phyloP scores from a whole-genome alignment of 805 yeast species.

The Kodamaea kaohsiungensis region DNA sequence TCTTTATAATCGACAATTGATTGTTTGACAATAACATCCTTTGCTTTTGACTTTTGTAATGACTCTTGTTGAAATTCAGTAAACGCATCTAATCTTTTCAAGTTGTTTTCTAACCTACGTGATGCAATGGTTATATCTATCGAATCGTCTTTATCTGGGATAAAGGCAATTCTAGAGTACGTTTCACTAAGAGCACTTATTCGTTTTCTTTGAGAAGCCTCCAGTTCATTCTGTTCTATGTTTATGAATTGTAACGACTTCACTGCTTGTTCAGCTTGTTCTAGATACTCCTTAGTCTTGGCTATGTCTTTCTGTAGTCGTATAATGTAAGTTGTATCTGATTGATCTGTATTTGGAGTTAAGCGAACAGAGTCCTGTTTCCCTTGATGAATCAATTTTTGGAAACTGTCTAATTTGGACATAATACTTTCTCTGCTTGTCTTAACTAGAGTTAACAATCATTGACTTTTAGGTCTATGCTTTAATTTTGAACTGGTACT shows the following conservation, averaged over 20 bases:
- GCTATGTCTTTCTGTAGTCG: constrained; percentile 4
- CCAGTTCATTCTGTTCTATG: neutral
- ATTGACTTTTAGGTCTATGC: too few species aligned
- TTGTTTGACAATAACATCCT: neutral
- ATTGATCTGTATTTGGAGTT: too few species aligned
- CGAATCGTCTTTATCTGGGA: constrained; percentile 30
- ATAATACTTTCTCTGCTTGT: neutral
- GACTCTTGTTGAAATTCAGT: neutral
- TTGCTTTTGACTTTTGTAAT: neutral
- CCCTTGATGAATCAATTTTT: neutral
- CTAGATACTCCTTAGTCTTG: constrained; percentile 14
- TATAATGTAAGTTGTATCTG: constrained; percentile 1
- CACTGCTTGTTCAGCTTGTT: constrained; percentile 25
- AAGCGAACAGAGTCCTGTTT: neutral
- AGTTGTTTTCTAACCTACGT: constrained; percentile 1
- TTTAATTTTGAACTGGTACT: too few species aligned
- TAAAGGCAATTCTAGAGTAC: constrained; percentile 23
- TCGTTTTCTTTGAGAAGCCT: constrained; percentile 8
- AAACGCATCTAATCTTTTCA: constrained; percentile 1
- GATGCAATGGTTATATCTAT: constrained; percentile 29
- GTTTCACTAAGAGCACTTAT: constrained; percentile 22
- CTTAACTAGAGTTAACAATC: too few species aligned
- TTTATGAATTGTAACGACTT: neutral
- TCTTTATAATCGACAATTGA: constrained; percentile 7
- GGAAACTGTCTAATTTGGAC: neutral